phyloP scores from a whole-genome alignment of 768 basidiomycete species.

The Piloderma croceum region DNA sequence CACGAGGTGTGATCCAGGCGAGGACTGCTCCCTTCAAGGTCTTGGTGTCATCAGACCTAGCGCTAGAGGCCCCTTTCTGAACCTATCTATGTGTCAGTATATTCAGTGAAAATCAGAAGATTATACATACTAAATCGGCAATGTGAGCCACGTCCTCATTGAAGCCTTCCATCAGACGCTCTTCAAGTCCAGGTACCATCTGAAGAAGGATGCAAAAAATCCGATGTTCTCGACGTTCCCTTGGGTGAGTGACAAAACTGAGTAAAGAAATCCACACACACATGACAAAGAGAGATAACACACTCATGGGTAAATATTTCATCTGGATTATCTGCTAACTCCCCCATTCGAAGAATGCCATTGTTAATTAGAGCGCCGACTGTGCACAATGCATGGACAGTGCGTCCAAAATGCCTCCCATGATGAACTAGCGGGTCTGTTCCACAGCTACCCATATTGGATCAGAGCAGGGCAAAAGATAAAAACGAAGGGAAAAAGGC shows the following conservation, averaged over 20 bases:
- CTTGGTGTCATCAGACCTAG: no score
- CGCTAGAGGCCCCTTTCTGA: conserved; percentile 12
- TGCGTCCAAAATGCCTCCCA: conserved; percentile 6
- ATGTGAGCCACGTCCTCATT: conserved; percentile 12
- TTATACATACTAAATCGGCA: conserved; percentile 14
- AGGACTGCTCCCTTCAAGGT: conserved; percentile 9
- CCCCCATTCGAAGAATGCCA: no score
- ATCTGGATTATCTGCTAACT: no score
- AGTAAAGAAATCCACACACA: no score
- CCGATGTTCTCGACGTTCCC: conserved; percentile 11
- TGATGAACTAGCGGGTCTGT: conserved; percentile 6
- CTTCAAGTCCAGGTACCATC: conserved; percentile 12
- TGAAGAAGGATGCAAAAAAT: conserved; percentile 12
- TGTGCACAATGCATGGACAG: conserved; percentile 8
- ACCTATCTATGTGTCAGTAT: conserved; percentile 6
- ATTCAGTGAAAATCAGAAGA: neutral
- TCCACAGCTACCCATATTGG: no score
- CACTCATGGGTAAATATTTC: no score
- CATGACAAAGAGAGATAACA: no score
- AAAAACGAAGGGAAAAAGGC: no score
- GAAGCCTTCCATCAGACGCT: conserved; percentile 7
- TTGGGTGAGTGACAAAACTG: no score
- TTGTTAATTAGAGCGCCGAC: no score
- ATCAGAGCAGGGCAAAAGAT: no score
- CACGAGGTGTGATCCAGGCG: conserved; percentile 15